Base-by-base conservation (phyloP, 179 eudicot genomes). In the Dionaea muscipula region DNA sequence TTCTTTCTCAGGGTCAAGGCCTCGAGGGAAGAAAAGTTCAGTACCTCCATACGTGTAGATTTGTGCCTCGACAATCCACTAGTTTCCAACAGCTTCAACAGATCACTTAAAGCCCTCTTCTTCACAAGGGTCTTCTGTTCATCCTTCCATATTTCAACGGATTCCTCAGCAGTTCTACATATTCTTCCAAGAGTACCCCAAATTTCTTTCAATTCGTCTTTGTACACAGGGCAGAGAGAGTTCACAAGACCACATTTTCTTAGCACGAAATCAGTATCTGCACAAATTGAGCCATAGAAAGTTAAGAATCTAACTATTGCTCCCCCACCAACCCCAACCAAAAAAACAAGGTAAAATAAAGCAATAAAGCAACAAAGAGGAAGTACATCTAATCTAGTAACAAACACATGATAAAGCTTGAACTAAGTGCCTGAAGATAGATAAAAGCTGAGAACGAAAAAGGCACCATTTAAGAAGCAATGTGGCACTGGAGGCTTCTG, bases 21-120 rank as follows among this genome's bases (percentile, higher is more conserved):
- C n/a, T n/a, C 7, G 36, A 26, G 55, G n/a, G 26, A 7, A 13
- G 0, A 24, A 58, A 31, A 0, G 13, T 22, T 35, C 4, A 11
- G 24, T 68, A 81, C 87, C 81, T 78, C 75, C 7, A 64, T 10
- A 31, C 47, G 27, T 43, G 47, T 56, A 28, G 70, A 53, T 62
- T 79, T 84, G 67, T 81, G 95, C 75, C 83, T 93, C 18, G 83
- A 74, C 63, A 93, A 68, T 24, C 96, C 99, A 63, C 72, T 72
- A 22, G 56, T 66, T 35, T 85, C 96, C 56, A 93, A 57, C 23
- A 82, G 73, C 66, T 88, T 81, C 26, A 84, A 66, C 33, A 93
- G 83, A 52, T 79, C 78, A 50, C 81, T 47, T 35, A 88, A 77
- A 41, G 83, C 86, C 72, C 95, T 82, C 62, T 80, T 79, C 65